phyloP scores from a whole-genome alignment of 2,329 filamentous ascomycete genomes.

The Paradendryphiella salina region DNA sequence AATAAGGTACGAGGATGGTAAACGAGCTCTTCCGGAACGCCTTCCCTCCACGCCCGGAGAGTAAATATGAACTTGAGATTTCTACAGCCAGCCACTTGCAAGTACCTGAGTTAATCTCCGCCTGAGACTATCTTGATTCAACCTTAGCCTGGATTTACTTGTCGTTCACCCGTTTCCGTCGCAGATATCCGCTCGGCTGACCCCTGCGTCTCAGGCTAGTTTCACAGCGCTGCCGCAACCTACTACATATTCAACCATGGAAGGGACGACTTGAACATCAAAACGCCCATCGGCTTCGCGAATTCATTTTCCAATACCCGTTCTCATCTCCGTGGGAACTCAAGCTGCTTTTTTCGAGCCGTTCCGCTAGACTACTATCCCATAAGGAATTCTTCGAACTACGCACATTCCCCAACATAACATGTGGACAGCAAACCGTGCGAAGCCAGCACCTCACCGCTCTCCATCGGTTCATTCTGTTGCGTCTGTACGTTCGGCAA shows the following conservation, averaged over 20 bases:
- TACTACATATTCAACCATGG: slow-evolving; percentile 9
- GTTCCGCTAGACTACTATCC: not conserved
- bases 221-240: slow-evolving; percentile 31
- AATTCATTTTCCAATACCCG: not conserved
- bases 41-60: not conserved
- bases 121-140: slow-evolving; percentile 5
- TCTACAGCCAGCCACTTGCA: slow-evolving; percentile 1
- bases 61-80: not conserved
- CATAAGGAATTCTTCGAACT: not conserved
- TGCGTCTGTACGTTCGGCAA: slow-evolving; percentile 8
- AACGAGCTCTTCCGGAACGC: not conserved
- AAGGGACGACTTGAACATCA: not conserved
- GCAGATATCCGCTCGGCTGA: slow-evolving; percentile 23
- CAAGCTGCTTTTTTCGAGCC: not conserved
- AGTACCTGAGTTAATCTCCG: slow-evolving; percentile 4
- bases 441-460: slow-evolving; percentile 34
- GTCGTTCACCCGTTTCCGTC: slow-evolving; percentile 23
- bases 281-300: not conserved
- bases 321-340: not conserved
- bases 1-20: too few species aligned
- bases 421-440: slow-evolving; percentile 43
- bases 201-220: slow-evolving; percentile 40
- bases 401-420: slow-evolving; percentile 8
- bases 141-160: slow-evolving; percentile 6
- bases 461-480: slow-evolving; percentile 39